Evolutionary conservation across 768 basidiomycete genomes (phyloP), one percentile per base, ranked within the genome.

Genomic region (Candolleomyces aberdarensis): DNA sequence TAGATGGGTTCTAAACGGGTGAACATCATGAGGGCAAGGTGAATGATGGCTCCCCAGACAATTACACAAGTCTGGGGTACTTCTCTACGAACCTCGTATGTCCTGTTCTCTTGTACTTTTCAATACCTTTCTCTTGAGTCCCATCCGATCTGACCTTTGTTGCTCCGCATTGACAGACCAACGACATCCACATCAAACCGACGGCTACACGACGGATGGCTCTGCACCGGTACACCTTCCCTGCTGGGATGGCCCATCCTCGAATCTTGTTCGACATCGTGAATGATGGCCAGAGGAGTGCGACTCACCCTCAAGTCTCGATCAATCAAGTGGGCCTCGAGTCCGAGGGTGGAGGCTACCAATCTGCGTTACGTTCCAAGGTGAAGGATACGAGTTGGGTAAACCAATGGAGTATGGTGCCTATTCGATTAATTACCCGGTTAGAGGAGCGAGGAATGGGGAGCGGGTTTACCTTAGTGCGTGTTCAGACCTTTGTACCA

Each of bases 51-150:
- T 74, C 76, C 32, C 81, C 85, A 4, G 85, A 87, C 61, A 85
- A 88, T 64, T 78, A 76, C 60, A 84, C 85, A 4, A 82, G 84
- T 15, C 87, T 86, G 0, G 87, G 87, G 53, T 88, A 87, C 67
- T 88, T 88, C 66, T 78, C 85, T 0, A 81, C 83, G 1, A 86
- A 86, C 63, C 72, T 87, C 32, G 85, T 84, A 60, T 14, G 75
- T 67, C 39, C 26, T 26, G 26, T 26, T 26, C 26, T 26, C 26
- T 26, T 3, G 26, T 26, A 1, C 26, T 39, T 2, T 20, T 19
- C 26, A 48, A 48, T 59, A 13, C 26, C 11, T 26, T 15, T 8
- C 36, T 31, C 19, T 1, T 39, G 26, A 26, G 26, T 26, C 3
- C 26, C 26, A 3, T 26, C 26, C 3, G 26, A 26, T 26, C 26